phyloP scores from a whole-genome alignment of 1,284 basidiomycete genomes.

The Sanghuangporus sanghuang region DNA sequence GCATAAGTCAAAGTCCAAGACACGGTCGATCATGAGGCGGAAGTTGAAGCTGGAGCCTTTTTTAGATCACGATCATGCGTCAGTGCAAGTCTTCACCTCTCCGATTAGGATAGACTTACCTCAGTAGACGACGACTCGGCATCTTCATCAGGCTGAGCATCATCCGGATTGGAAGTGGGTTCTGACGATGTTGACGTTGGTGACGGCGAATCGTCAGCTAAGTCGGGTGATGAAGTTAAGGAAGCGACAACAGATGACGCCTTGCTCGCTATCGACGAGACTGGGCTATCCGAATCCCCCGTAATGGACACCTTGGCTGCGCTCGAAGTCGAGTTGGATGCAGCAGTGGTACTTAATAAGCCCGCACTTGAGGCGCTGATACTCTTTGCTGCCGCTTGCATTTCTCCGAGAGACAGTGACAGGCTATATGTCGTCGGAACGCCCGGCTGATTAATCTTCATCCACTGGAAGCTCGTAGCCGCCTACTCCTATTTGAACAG shows the following conservation, averaged over 20 bases:
- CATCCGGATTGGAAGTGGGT: neutral
- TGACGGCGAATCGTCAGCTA: neutral
- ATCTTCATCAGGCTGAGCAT: neutral
- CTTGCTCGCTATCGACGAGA: neutral
- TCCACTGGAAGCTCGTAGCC: constrained; percentile 23
- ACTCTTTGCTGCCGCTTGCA: constrained; percentile 8
- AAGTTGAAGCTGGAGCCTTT: neutral
- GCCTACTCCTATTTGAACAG: constrained; percentile 26
- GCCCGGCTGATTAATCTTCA: constrained; percentile 17
- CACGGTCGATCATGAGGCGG: neutral
- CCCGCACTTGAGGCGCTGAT: constrained; percentile 9
- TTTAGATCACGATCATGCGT: neutral
- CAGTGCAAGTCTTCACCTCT: neutral
- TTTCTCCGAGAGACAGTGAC: constrained; percentile 3
- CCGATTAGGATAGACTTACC: neutral
- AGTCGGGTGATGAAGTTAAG: neutral
- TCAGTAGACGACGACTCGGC: neutral
- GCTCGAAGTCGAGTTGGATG: neutral
- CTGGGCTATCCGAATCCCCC: neutral
- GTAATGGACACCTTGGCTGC: neutral
- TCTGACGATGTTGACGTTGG: neutral
- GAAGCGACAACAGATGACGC: neutral
- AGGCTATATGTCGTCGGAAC: constrained; percentile 19
- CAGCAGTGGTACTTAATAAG: neutral
- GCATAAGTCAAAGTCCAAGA: neutral